phyloP scores from a whole-genome alignment of 1,284 basidiomycete genomes.

The Bondarzewia mesenterica region DNA sequence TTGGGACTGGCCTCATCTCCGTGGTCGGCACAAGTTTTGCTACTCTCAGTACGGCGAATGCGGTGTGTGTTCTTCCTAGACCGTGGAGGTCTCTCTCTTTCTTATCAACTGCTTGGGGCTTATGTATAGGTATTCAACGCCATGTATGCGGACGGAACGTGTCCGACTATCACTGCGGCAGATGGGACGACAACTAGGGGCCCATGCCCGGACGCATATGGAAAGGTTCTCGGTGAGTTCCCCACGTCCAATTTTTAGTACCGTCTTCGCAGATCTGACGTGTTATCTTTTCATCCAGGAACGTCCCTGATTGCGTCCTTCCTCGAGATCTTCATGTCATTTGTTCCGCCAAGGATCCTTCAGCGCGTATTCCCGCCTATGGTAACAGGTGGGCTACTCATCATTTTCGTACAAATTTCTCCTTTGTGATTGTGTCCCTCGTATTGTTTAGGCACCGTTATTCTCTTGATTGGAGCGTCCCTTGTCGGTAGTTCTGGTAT shows the following conservation, averaged over 20 bases:
- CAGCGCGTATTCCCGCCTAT: conserved; percentile 75
- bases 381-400: conserved; percentile 49
- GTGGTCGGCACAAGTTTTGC: conserved; percentile 86
- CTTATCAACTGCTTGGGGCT: background rate
- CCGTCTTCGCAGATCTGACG: background rate
- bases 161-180: conserved; percentile 46
- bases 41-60: conserved; percentile 67
- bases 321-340: conserved; percentile 73
- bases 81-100: background rate
- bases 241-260: background rate
- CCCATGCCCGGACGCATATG: conserved; percentile 76
- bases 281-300: conserved; percentile 29
- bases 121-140: conserved; percentile 47
- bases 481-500: conserved; percentile 71
- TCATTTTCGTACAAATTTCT: conserved; percentile 1
- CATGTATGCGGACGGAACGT: conserved; percentile 76
- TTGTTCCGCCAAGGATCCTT: conserved; percentile 57
- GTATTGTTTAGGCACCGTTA: conserved; percentile 45
- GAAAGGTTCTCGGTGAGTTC: conserved; percentile 56
- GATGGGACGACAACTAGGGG: conserved; percentile 56
- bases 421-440: background rate
- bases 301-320: conserved; percentile 76
- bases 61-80: conserved; percentile 32
- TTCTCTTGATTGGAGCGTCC: conserved; percentile 71
- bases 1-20: conserved; percentile 74